Evolutionary conservation across 495 filamentous ascomycete genomes (phyloP), one percentile per base, ranked within the genome.

Genomic region (Talaromyces thailandensis): DNA sequence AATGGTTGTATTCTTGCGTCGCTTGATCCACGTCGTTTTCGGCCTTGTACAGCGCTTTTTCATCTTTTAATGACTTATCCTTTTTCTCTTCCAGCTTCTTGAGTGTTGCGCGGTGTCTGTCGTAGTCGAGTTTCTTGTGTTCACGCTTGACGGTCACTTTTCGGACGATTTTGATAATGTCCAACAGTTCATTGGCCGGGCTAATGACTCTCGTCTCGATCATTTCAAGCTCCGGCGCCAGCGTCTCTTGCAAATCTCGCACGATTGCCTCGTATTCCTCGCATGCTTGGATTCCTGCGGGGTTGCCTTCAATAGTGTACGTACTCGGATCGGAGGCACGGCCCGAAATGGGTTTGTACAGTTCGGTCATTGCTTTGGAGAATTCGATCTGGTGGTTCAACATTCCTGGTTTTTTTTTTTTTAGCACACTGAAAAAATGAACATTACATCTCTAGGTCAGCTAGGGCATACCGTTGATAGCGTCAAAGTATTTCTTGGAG

Each of bases 81-180:
- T 96, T 96, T 81, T 99, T 99, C 48, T 97, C 95, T 72, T 97
- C 86, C 24, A 97, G 79, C 76, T 97, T 98, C 80, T 98, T 97
- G 58, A 93, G 75, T 1, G 88, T 83, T 25, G 86, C 81, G 48
- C 86, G 84, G 72, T 89, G 92, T 55, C 92, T 87, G 70, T 99
- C 94, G 70, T 91, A 97, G 76, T 99, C 94, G 18, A 99, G 78
- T 72, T 97, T 90, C 78, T 99, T 99, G 77, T 99, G 94, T 64
- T 97, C 88, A 66, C 94, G 88, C 77, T 99, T 99, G 58, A 81
- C 76, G 6, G 88, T 86, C 29, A 88, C 85, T 75, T 99, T 99
- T 63, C 91, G 87, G 66, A 96, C 92, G 31, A 90, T 82, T 77
- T 98, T 98, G 76, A 98, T 92, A 56, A 99, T 90, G 68, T 93